Evolutionary conservation across 108 stramenopile species (phyloP), one percentile per base, ranked within the genome.

Genomic region (Chaetoceros tenuissimus): DNA sequence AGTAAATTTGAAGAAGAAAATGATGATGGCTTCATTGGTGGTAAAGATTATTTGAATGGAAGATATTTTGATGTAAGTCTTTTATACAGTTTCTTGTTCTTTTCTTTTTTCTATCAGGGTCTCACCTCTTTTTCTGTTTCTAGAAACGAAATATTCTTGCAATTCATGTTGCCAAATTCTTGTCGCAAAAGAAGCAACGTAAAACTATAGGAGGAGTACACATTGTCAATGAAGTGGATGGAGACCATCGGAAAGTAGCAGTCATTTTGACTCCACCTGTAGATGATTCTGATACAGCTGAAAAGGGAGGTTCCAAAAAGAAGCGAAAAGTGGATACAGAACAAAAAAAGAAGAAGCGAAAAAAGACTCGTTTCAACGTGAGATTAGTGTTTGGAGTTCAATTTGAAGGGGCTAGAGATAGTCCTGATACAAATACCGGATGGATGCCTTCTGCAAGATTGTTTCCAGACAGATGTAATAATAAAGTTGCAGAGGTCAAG

Each of bases 371-470:
- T 40, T 92, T 87, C 71, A 78, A 80, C 8, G 71, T 88, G n/a
- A 65, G 81, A 19, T 63, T 92, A 2, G 55, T 78, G 27, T 80
- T 92, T 59, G 91, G 80, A n/a, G 74, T 87, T 64, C 49, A 81
- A 51, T 62, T 65, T 24, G 49, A 17, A 18, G 58, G 27, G 28
- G 58, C 23, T 25, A 27, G 48, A 3, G 58, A 60, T 22, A 30
- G 16, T 16, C 20, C 47, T 13, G 64, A 60, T 13, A 23, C 25
- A 3, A 44, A 47, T 18, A 63, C 69, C 2, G 70, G 68, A 50
- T 92, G 89, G 89, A 85, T 92, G 25, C 73, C 87, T 0, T 68
- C 59, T 46, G 46, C 85, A 28, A 74, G 91, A 57, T 78, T 92
- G 26, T 75, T 88, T 50, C 91, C 91, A 3, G 76, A 92, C 68